Evolutionary conservation across 1,284 basidiomycete genomes (phyloP), one percentile per base, ranked within the genome.

Genomic region (Pyrrhoderma noxium): DNA sequence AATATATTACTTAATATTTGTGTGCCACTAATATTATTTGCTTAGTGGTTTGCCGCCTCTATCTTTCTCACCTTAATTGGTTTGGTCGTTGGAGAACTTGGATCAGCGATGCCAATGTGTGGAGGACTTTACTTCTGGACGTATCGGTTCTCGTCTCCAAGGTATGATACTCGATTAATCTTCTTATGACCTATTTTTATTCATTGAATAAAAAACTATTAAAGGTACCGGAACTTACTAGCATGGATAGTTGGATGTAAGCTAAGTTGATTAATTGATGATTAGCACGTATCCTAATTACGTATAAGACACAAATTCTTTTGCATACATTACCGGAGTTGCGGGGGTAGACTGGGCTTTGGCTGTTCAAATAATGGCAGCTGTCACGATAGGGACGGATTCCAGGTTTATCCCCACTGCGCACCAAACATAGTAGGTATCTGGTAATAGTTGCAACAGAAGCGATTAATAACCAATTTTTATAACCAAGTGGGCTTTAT

Each of bases 321-420:
- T 74, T n/a, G 68, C 67, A 9, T 65, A 66, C 51, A 64, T 74
- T 34, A 60, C 70, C 14, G 61, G 57, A 11, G 52, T 69, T n/a
- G 72, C 74, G 2, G 71, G 70, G 2, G 60, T 75, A 7, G 70
- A 67, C 25, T 76, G 73, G 73, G 71, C 62, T 40, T 69, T 65
- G 44, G 61, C 70, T 11, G 51, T 67, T 14, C 69, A 71, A 54
- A 64, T 71, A 25, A 63, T 66, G 51, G 70, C 70, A 0, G 69
- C 66, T 3, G 64, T 56, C 2, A 62, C 60, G 35, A 70, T 70
- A 40, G 66, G 64, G 9, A 61, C 67, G 3, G 59, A 62, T 18
- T 58, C 61, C 46, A 57, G 51, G 18, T 64, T 67, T 40, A 46
- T 60, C 16, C 38, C 67, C 2, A 64, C 67, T n/a, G 60, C 55